phyloP scores from a whole-genome alignment of 106 monocot species.

The Chionographis japonica region DNA sequence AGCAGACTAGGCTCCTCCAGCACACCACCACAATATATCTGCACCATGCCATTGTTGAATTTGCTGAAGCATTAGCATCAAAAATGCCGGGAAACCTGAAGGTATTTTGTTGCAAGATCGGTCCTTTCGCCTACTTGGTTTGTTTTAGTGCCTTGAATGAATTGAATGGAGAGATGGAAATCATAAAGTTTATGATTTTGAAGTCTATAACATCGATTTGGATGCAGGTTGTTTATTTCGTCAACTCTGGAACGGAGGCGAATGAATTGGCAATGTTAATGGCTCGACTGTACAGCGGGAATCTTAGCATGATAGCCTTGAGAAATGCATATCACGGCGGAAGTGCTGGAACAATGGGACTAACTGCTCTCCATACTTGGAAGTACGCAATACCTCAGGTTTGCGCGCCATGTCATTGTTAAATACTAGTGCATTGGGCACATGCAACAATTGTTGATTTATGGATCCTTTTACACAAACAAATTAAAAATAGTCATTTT shows the following conservation, averaged over 20 bases:
- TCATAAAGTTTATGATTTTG: too few species aligned
- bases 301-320: slow-evolving; percentile 89
- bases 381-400: slow-evolving; percentile 99
- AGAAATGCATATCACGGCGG: slow-evolving; percentile 99
- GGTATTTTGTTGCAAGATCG: slow-evolving; percentile 18
- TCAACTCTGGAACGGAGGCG: slow-evolving; percentile 99
- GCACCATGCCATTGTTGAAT: slow-evolving; percentile 92
- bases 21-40: slow-evolving; percentile 93
- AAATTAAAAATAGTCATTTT: too few species aligned
- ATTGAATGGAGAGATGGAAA: not conserved
- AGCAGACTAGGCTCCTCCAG: slow-evolving; percentile 82
- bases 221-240: slow-evolving; percentile 96
- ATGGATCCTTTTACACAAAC: too few species aligned
- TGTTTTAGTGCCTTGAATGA: not conserved
- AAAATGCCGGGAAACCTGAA: slow-evolving; percentile 98
- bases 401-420: not conserved
- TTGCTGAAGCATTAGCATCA: slow-evolving; percentile 88
- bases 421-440: too few species aligned
- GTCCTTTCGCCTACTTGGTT: not conserved
- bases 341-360: slow-evolving; percentile 85
- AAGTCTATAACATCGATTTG: too few species aligned
- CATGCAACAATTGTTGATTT: too few species aligned
- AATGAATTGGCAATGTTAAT: slow-evolving; percentile 95
- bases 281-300: slow-evolving; percentile 90
- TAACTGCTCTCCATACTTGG: slow-evolving; percentile 90